Percentiles rank a stretch among this genome's conserved stretches.
Evolutionary conservation across 2,329 filamentous ascomycete genomes (phyloP).

Genomic region (Fusarium graminum): DNA sequence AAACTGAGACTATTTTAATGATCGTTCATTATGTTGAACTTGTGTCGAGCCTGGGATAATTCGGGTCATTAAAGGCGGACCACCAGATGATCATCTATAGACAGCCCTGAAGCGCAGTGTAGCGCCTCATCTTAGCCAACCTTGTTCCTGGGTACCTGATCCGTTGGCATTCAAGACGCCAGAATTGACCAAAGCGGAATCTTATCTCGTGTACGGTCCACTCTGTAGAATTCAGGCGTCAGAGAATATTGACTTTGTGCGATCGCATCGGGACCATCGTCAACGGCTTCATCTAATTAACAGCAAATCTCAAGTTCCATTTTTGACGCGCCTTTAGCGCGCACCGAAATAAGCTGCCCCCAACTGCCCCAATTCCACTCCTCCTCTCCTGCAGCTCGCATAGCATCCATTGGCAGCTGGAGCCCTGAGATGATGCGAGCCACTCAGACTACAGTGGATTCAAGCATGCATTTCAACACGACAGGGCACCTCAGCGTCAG

Average conservation of each 20-base stretch:
- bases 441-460: conserved; percentile 42
- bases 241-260: not conserved
- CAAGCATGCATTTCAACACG: conserved; percentile 19
- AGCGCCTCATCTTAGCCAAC: conserved; percentile 46
- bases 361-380: conserved; percentile 35
- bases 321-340: conserved; percentile 44
- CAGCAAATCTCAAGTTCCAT: conserved; percentile 11
- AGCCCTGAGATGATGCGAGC: conserved; percentile 28
- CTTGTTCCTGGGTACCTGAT: conserved; percentile 44
- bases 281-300: conserved; percentile 14
- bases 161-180: conserved; percentile 26
- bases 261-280: conserved; percentile 1
- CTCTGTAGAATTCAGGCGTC: not conserved
- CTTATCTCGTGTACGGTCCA: not conserved
- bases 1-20: not conserved
- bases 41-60: conserved; percentile 5
- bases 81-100: conserved; percentile 22
- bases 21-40: not conserved
- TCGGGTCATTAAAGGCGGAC: conserved; percentile 6
- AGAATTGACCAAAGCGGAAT: conserved; percentile 15
- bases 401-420: conserved; percentile 23
- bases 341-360: conserved; percentile 40
- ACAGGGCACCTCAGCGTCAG: conserved; percentile 19
- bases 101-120: conserved; percentile 34
- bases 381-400: conserved; percentile 30